A percentile compares a stretch with the other conserved stretches of the same genome.
phyloP scores from a whole-genome alignment of 2,329 filamentous ascomycete species.

The Fusarium mexicanum region DNA sequence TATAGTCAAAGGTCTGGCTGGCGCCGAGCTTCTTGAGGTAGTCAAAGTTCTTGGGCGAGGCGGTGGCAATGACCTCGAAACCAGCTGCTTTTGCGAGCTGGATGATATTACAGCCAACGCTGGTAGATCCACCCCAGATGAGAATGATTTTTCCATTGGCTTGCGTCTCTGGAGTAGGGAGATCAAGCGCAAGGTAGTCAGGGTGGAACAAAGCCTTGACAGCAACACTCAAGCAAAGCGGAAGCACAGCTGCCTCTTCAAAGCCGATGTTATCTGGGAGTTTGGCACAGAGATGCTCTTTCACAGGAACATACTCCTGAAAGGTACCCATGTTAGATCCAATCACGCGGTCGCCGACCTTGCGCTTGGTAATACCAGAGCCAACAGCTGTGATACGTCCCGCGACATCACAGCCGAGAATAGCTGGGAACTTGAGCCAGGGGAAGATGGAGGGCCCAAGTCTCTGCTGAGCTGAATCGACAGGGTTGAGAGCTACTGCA shows the following conservation, averaged over 20 bases:
- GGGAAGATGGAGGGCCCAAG: constrained; percentile 7
- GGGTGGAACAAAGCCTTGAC: constrained; percentile 16
- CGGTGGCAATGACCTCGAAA: constrained; percentile 6
- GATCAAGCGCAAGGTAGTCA: constrained; percentile 5
- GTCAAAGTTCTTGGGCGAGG: constrained; percentile 13
- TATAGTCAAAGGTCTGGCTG: constrained; percentile 3
- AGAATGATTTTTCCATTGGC: not conserved
- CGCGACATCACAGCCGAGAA: constrained; percentile 11
- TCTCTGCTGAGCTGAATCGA: constrained; percentile 9
- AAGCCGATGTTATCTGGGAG: not conserved
- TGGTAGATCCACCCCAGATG: constrained; percentile 17
- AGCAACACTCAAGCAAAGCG: constrained; percentile 7
- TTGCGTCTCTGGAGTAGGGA: not conserved
- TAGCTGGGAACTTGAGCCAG: constrained; percentile 18
- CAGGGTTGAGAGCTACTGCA: constrained; percentile 9
- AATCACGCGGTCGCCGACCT: not conserved
- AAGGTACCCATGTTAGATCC: not conserved
- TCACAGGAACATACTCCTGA: constrained; percentile 9
- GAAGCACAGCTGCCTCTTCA: not conserved
- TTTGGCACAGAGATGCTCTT: not conserved
- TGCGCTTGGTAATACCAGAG: not conserved
- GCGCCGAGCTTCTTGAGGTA: constrained; percentile 13
- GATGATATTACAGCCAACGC: constrained; percentile 8
- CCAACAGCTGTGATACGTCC: constrained; percentile 1
- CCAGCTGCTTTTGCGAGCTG: constrained; percentile 18